A percentile compares a stretch with the other conserved stretches of the same genome.
phyloP scores from a whole-genome alignment of 2,329 filamentous ascomycete species.

The Cladosporium sphaerospermum region DNA sequence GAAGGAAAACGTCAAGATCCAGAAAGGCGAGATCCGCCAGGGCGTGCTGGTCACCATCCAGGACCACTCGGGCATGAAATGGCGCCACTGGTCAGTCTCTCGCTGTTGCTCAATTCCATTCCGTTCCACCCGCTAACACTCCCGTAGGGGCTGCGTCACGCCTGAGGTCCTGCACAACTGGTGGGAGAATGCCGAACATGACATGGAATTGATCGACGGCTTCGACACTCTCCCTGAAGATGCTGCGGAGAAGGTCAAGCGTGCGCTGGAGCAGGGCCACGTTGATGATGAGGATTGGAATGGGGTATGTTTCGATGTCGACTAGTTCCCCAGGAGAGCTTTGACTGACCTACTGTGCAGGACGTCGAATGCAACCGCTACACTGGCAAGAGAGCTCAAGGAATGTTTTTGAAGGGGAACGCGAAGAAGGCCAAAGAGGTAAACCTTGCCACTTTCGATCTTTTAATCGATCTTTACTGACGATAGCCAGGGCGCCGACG shows the following conservation, averaged over 20 bases:
- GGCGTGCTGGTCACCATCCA: constrained; percentile 63
- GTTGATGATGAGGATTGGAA: constrained; percentile 84
- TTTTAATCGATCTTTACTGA: background rate
- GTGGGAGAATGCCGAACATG: constrained; percentile 50
- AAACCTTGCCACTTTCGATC: no score
- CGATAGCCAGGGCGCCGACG: background rate
- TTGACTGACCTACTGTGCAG: constrained; percentile 40
- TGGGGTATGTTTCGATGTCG: constrained; percentile 60
- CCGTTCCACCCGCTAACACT: background rate
- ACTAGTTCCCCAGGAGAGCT: no score
- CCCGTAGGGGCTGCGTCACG: constrained; percentile 76
- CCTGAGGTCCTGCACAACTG: constrained; percentile 65
- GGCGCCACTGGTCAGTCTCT: constrained; percentile 73
- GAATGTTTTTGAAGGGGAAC: constrained; percentile 29
- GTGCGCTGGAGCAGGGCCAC: constrained; percentile 68
- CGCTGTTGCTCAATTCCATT: no score
- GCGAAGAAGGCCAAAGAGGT: constrained; percentile 22
- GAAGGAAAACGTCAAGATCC: constrained; percentile 58
- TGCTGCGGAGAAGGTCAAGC: constrained; percentile 65
- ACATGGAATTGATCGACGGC: constrained; percentile 68
- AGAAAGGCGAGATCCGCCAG: constrained; percentile 71
- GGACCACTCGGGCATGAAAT: constrained; percentile 60
- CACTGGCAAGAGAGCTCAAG: constrained; percentile 35
- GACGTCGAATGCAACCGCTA: constrained; percentile 72
- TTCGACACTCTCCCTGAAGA: constrained; percentile 69